Evolutionary conservation across 371 early-diverging fungal genomes (phyloP), one percentile per base, ranked within the genome.

Genomic region (Sporodiniella umbellata): DNA sequence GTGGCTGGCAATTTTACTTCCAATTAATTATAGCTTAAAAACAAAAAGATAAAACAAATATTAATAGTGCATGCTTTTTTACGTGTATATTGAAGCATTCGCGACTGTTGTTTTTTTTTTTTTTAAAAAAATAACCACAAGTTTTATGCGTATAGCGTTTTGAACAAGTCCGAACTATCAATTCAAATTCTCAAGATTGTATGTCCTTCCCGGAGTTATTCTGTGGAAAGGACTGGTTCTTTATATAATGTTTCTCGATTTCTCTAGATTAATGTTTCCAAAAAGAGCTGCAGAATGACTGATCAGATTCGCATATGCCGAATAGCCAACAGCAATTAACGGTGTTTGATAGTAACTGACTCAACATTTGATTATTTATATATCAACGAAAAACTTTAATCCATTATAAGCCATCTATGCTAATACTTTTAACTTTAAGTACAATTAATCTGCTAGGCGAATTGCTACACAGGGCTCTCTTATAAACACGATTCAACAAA

Each of bases 381-480:
- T 76, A 72, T 8, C 70, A 76, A 10, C 79, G 79, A 40, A 78
- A 76, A 6, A 56, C 63, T n/a, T 62, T 73, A 43, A 12, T 37
- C 18, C 18, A 3, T 37, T 14, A 8, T 15, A 18, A 14, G 38
- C 8, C n/a, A 12, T 31, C 31, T 31, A 8, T 12, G 31, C 14
- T 37, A 8, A 37, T 12, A n/a, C n/a, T 40, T 40, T 4, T 18
- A 40, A 21, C 15, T 17, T 40, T 40, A 8, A 12, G 2, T 3
- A 4, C 21, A 18, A 40, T 21, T 40, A 8, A 21, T 2, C 38
- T 37, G 1, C 31, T 10, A 31, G 31, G n/a, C n/a, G n/a, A n/a
- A n/a, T n/a, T n/a, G n/a, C n/a, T n/a, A n/a, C n/a, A n/a, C n/a
- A n/a, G n/a, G n/a, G n/a, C n/a, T n/a, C n/a, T n/a, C n/a, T n/a